phyloP scores from a whole-genome alignment of 768 basidiomycete genomes.

The Nidularia pulvinata region DNA sequence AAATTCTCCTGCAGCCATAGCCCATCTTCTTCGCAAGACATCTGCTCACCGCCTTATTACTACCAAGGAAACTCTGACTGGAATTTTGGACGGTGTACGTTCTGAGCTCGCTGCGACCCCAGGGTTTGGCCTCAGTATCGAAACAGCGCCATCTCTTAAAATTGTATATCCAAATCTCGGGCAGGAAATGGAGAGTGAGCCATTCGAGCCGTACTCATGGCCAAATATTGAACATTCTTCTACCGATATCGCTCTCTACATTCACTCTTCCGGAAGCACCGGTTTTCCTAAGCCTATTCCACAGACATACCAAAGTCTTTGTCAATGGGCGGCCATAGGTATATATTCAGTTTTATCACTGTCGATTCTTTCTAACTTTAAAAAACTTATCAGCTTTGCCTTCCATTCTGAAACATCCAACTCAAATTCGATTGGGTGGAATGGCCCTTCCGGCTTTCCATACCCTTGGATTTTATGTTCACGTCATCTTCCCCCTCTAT shows the following conservation, averaged over 20 bases:
- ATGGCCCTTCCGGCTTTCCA: conserved; percentile 39
- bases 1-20: conserved; percentile 29
- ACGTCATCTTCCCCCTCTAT: conserved; percentile 26
- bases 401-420: not conserved
- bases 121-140: conserved; percentile 16
- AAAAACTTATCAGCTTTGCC: not conserved
- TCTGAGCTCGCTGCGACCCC: conserved; percentile 14
- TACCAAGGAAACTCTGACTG: conserved; percentile 20
- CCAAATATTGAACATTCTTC: conserved; percentile 2
- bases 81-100: conserved; percentile 23
- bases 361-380: not conserved
- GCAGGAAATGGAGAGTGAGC: conserved; percentile 20
- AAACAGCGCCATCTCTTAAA: conserved; percentile 26
- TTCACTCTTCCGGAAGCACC: conserved; percentile 52
- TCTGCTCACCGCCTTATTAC: conserved; percentile 25
- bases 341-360: not conserved
- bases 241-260: conserved; percentile 26
- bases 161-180: conserved; percentile 39
- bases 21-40: conserved; percentile 31
- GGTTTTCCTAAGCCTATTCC: conserved; percentile 43
- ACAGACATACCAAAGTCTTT: conserved; percentile 21
- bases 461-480: conserved; percentile 22
- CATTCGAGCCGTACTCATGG: conserved; percentile 23
- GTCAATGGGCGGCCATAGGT: conserved; percentile 22
- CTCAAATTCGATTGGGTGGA: conserved; percentile 14